phyloP scores from a whole-genome alignment of 139 green algal genomes.

The Nannochloris sp. region DNA sequence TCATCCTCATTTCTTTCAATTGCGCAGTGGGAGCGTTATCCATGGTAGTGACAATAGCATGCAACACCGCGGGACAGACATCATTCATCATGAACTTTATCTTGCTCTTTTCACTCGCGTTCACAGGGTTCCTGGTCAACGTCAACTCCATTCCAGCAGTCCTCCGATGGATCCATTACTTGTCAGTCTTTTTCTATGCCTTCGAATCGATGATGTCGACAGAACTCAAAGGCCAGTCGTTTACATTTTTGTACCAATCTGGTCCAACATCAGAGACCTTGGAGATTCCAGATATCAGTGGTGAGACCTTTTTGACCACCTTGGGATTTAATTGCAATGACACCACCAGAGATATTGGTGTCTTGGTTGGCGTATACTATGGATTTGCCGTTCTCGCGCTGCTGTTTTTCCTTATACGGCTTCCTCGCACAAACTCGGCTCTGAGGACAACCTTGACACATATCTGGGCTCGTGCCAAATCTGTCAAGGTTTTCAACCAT shows the following conservation, averaged over 20 bases:
- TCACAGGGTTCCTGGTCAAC: conserved; percentile 25
- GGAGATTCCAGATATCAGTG: conserved; percentile 13
- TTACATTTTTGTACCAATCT: background rate
- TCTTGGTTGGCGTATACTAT: conserved; percentile 26
- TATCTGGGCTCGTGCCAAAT: background rate
- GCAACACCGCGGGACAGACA: conserved; percentile 42
- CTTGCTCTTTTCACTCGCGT: conserved; percentile 61
- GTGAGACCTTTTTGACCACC: conserved; percentile 17
- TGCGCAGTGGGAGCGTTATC: conserved; percentile 43
- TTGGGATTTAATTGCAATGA: conserved; percentile 20
- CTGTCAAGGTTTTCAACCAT: background rate
- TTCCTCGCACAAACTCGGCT: conserved; percentile 10
- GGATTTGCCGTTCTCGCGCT: conserved; percentile 12
- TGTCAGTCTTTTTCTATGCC: conserved; percentile 42
- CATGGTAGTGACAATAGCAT: conserved; percentile 43
- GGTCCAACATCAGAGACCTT: background rate
- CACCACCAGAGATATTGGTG: conserved; percentile 18
- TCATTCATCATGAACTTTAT: conserved; percentile 69
- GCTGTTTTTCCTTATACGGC: conserved; percentile 14
- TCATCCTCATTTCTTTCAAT: conserved; percentile 33
- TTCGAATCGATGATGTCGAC: conserved; percentile 29
- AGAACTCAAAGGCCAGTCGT: conserved; percentile 9
- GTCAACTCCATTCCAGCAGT: conserved; percentile 16
- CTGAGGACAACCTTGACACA: background rate
- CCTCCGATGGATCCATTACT: conserved; percentile 59